Percentiles rank a stretch among this genome's conserved stretches.
Evolutionary conservation across 495 filamentous ascomycete genomes (phyloP).

Genomic region (Evernia prunastri): DNA sequence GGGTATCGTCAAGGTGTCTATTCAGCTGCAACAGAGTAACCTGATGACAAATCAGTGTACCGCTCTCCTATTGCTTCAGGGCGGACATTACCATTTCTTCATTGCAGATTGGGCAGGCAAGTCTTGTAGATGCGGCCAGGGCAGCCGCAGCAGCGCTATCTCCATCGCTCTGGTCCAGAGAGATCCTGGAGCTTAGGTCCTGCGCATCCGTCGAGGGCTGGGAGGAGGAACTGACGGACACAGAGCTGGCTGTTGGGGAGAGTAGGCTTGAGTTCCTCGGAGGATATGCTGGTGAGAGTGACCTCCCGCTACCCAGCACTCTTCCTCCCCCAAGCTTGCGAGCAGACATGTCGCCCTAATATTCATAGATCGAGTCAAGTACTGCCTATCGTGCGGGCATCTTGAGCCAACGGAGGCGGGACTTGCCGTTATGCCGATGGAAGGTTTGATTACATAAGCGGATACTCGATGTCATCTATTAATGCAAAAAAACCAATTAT

Average conservation of each 20-base stretch:
- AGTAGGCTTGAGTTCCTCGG: constrained; percentile 47
- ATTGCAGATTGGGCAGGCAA: constrained; percentile 91
- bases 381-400: not conserved
- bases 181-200: constrained; percentile 54
- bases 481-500: too few species aligned
- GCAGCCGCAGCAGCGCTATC: constrained; percentile 44
- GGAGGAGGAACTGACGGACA: constrained; percentile 57
- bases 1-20: constrained; percentile 87
- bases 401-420: not conserved
- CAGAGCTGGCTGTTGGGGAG: constrained; percentile 54
- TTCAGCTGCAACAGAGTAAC: constrained; percentile 90
- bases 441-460: not conserved
- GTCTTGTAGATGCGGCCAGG: constrained; percentile 51
- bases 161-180: constrained; percentile 46
- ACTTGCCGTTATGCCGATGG: constrained; percentile 4
- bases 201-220: constrained; percentile 52
- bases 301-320: constrained; percentile 75
- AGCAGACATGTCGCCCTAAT: constrained; percentile 56
- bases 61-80: not conserved
- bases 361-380: constrained; percentile 1
- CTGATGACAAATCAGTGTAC: constrained; percentile 37
- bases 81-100: constrained; percentile 75
- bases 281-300: constrained; percentile 60
- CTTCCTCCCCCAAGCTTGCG: constrained; percentile 84
- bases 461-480: too few species aligned